A percentile compares a stretch with the other conserved stretches of the same genome.
These are phyloP conservation scores for Clonostachys rhizophaga DNA, from an alignment of 2,329 filamentous ascomycete genomes.

Conservation along the genomic window DNA sequence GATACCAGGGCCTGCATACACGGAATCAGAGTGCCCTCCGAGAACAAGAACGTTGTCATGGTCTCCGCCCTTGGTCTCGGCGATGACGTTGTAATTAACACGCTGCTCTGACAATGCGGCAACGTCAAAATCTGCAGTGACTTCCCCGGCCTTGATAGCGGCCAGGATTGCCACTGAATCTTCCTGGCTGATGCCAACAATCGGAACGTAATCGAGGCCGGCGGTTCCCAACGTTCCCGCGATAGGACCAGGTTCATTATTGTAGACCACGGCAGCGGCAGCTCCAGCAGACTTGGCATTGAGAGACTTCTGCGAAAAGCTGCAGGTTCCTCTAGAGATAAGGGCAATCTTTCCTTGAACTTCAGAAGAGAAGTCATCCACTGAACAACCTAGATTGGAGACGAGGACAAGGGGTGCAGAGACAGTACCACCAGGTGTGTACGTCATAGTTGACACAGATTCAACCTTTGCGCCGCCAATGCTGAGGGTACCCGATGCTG, in stretches of 20 bases:
- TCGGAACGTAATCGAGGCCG: conserved; percentile 39
- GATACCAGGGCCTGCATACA: conserved; percentile 48
- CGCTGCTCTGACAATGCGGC: conserved; percentile 42
- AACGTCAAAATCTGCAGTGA: conserved; percentile 28
- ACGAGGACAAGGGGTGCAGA: conserved; percentile 37
- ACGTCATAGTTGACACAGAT: conserved; percentile 30
- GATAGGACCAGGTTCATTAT: conserved; percentile 47
- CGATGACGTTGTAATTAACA: conserved; percentile 44
- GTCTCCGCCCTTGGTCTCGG: conserved; percentile 41
- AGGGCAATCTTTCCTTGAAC: conserved; percentile 53
- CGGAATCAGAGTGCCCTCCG: conserved; percentile 42
- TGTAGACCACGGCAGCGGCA: conserved; percentile 53
- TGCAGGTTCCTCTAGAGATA: conserved; percentile 53
- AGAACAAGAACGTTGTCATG: conserved; percentile 40
- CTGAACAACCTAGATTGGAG: conserved; percentile 48
- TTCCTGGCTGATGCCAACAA: conserved; percentile 44
- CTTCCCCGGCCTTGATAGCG: conserved; percentile 19
- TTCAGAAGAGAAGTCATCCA: conserved; percentile 45
- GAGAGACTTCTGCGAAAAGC: conserved; percentile 52
- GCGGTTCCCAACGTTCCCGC: conserved; percentile 51
- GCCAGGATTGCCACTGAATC: conserved; percentile 29
- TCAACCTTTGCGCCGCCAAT: conserved; percentile 18
- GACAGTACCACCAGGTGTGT: conserved; percentile 41
- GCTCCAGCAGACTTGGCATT: conserved; percentile 56
- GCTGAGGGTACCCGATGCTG: conserved; percentile 28